Conservation (phyloP, 805 yeast species). For the Metschnikowia matae region DNA sequence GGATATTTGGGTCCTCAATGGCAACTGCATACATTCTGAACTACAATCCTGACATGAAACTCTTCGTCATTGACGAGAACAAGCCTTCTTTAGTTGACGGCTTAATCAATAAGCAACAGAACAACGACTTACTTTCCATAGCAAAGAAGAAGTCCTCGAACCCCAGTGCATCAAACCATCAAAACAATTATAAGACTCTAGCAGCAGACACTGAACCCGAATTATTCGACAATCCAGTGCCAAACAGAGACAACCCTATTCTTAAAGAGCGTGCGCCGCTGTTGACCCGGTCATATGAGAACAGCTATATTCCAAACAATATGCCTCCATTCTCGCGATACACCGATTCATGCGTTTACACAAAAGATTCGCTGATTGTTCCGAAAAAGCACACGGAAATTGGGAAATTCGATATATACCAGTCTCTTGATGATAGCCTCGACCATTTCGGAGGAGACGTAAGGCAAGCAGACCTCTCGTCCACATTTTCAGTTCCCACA, state of each 20-base stretch:
- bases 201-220: not conserved
- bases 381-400: constrained; percentile 37
- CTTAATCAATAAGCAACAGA: constrained; percentile 25
- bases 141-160: not conserved
- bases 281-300: constrained; percentile 5
- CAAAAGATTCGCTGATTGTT: constrained; percentile 17
- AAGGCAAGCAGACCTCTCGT: constrained; percentile 15
- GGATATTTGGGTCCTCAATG: constrained; percentile 36
- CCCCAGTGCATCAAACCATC: not conserved
- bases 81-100: constrained; percentile 36
- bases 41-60: constrained; percentile 31
- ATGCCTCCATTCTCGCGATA: constrained; percentile 39
- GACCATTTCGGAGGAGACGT: not conserved
- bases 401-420: constrained; percentile 35
- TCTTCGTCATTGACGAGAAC: constrained; percentile 31
- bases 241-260: constrained; percentile 24
- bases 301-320: constrained; percentile 23
- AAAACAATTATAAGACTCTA: not conserved
- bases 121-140: not conserved
- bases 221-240: constrained; percentile 29
- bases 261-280: constrained; percentile 16
- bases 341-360: constrained; percentile 26
- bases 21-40: constrained; percentile 25
- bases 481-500: constrained; percentile 30
- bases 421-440: constrained; percentile 17